Evolutionary conservation across 2,329 filamentous ascomycete species (phyloP).

Genomic region (Alternaria alternata): DNA sequence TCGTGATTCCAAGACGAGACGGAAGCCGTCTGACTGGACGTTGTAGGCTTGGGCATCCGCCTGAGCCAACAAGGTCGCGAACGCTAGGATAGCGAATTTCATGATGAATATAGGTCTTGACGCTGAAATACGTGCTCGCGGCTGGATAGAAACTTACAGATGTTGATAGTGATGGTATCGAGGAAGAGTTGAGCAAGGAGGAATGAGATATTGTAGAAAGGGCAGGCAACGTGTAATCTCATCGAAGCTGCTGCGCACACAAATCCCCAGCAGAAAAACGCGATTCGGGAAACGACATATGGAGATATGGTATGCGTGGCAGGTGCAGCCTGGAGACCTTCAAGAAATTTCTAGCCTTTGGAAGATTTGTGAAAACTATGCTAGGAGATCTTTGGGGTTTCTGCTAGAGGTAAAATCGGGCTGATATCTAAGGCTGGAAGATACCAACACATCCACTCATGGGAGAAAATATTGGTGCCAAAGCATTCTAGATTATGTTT

Average conservation of each 20-base stretch:
- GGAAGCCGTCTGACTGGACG: conserved; percentile 26
- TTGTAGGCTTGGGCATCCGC: not conserved
- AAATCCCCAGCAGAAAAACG: not conserved
- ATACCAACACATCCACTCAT: not conserved
- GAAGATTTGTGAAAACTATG: not conserved
- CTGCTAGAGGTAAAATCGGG: not conserved
- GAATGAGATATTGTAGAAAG: not conserved
- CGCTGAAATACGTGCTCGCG: not conserved
- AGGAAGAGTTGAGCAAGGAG: not conserved
- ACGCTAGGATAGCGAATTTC: conserved; percentile 8
- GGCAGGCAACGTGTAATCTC: not conserved
- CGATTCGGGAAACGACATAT: not conserved
- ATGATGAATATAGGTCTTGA: not conserved
- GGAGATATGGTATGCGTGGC: not conserved
- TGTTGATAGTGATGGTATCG: not conserved
- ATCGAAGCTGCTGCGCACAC: not conserved
- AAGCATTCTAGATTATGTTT: no score
- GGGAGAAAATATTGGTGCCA: conserved; percentile 9
- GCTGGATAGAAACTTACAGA: not conserved
- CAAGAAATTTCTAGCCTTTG: not conserved
- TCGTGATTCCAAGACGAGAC: conserved; percentile 28
- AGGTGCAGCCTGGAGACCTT: not conserved
- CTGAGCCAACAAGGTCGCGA: conserved; percentile 7
- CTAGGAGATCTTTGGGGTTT: not conserved
- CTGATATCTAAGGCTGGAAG: not conserved